Base-by-base conservation (phyloP, 164 flowering plant genomes). In the Chloranthus sessilifolius region DNA sequence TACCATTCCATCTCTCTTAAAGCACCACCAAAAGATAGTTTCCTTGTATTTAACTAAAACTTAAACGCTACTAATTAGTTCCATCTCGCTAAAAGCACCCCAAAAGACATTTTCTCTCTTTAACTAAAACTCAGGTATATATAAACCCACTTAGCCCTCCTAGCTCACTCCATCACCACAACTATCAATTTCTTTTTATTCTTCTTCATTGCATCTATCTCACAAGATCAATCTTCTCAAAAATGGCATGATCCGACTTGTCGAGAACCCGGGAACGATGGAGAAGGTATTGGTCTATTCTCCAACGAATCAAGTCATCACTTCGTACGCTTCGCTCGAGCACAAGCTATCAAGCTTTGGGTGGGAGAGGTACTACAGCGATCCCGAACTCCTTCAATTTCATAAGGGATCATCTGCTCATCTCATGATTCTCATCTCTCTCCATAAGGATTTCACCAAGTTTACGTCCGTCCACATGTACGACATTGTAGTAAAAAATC, bases 391-490 rank as follows among this genome's bases (percentile, higher is more conserved):
- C 28, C 52, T 70, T 56, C 87, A 80, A 47, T 80, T 65, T 66
- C 87, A 83, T 71, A 83, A 72, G 60, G 60, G 21, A 7, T 69
- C 81, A 8, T 81, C 87, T 49, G 66, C 76, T 39, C 82, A 83
- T 37, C 74, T 83, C 15, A 83, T 83, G 39, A 76, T 87, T 39
- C 80, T 83, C 33, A 83, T 83, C 42, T 78, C 91, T 39, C 80
- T 83, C 33, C 91, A 87, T 5, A 69, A 55, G 20, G 79, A 79
- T 25, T 79, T 79, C 66, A 50, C 76, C 73, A 73, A 55, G 68
- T 81, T 83, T 71, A 72, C 33, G 59, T 75, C 89, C n/a, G 58
- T 80, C 31, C 51, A 82, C 69, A 79, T 82, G 85, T 79, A 73
- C 40, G 83, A 83, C 41, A 74, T 83, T 8, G 86, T 84, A 38